phyloP scores from a whole-genome alignment of 192 early-diverging fungal genomes.

The Thamnidium elegans region DNA sequence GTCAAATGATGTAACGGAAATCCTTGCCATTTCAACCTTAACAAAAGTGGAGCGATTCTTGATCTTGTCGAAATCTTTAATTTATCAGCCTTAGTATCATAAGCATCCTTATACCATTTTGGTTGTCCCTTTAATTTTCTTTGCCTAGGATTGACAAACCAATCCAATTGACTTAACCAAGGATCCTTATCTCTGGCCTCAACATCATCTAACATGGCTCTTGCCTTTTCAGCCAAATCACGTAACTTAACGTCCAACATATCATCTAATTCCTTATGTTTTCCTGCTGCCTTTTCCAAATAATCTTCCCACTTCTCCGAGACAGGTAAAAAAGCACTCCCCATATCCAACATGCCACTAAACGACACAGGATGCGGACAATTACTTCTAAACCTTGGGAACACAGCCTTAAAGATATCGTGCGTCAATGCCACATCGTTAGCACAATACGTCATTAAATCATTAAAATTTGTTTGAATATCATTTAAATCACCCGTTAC shows the following conservation, averaged over 20 bases:
- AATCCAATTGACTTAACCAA: slow-evolving; percentile 83
- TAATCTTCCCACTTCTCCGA: slow-evolving; percentile 79
- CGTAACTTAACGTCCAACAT: slow-evolving; percentile 46
- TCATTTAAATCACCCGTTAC: slow-evolving; percentile 55
- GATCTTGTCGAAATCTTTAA: slow-evolving; percentile 70
- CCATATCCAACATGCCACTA: slow-evolving; percentile 87
- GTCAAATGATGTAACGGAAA: slow-evolving; percentile 73
- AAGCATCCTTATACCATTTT: slow-evolving; percentile 82
- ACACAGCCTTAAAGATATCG: slow-evolving; percentile 63
- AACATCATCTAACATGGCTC: slow-evolving; percentile 17
- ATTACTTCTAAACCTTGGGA: slow-evolving; percentile 68
- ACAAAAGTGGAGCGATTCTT: slow-evolving; percentile 74
- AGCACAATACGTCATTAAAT: slow-evolving; percentile 81
- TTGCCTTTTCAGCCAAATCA: slow-evolving; percentile 40
- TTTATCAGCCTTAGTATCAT: slow-evolving; percentile 51
- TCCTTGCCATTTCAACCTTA: slow-evolving; percentile 79
- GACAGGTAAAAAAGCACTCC: slow-evolving; percentile 78
- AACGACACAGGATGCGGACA: slow-evolving; percentile 96
- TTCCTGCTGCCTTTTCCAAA: slow-evolving; percentile 52
- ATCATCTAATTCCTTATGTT: slow-evolving; percentile 52
- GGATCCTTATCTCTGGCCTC: slow-evolving; percentile 58
- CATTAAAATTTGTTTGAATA: slow-evolving; percentile 62
- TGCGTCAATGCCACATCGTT: slow-evolving; percentile 80
- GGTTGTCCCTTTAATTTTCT: slow-evolving; percentile 57
- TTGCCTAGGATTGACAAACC: slow-evolving; percentile 51